A percentile compares a stretch with the other conserved stretches of the same genome.
phyloP scores from a whole-genome alignment of 768 basidiomycete genomes.

The Tylopilus felleus region DNA sequence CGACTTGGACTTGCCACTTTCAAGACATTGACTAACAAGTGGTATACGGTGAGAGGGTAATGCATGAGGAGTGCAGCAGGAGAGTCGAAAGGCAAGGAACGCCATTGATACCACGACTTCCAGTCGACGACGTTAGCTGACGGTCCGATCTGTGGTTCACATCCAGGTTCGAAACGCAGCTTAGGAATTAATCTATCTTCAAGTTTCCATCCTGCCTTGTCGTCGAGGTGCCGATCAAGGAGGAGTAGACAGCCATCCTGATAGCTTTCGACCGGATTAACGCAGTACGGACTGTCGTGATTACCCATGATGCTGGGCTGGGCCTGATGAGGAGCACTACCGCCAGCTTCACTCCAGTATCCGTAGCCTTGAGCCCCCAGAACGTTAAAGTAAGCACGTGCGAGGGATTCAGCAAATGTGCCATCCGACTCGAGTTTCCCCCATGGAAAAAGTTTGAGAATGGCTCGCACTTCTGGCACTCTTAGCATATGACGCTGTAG shows the following conservation, averaged over 20 bases:
- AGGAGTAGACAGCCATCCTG: constrained; percentile 35
- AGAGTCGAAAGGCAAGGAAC: constrained; percentile 40
- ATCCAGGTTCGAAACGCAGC: constrained; percentile 26
- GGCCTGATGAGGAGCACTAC: constrained; percentile 30
- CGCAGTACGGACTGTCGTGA: not conserved
- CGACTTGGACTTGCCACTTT: constrained; percentile 26
- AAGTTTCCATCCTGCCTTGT: constrained; percentile 37
- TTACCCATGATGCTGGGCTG: constrained; percentile 16
- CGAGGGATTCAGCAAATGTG: constrained; percentile 34
- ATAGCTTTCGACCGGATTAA: constrained; percentile 22
- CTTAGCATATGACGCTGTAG: constrained; percentile 37
- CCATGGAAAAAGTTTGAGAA: constrained; percentile 41
- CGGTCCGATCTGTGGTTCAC: constrained; percentile 28
- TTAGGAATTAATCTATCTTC: constrained; percentile 34
- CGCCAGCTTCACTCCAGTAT: constrained; percentile 40
- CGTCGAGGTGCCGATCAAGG: constrained; percentile 29
- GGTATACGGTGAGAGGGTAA: constrained; percentile 41
- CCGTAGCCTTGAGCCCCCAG: constrained; percentile 39
- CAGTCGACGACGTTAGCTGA: constrained; percentile 35
- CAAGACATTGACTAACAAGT: constrained; percentile 35
- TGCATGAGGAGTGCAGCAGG: constrained; percentile 44
- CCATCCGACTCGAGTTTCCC: constrained; percentile 41
- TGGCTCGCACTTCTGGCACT: constrained; percentile 31
- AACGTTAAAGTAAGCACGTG: constrained; percentile 36
- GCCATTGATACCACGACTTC: constrained; percentile 46